Evolutionary conservation across 495 filamentous ascomycete species (phyloP).

Genomic region (Neurospora tetrasperma): DNA sequence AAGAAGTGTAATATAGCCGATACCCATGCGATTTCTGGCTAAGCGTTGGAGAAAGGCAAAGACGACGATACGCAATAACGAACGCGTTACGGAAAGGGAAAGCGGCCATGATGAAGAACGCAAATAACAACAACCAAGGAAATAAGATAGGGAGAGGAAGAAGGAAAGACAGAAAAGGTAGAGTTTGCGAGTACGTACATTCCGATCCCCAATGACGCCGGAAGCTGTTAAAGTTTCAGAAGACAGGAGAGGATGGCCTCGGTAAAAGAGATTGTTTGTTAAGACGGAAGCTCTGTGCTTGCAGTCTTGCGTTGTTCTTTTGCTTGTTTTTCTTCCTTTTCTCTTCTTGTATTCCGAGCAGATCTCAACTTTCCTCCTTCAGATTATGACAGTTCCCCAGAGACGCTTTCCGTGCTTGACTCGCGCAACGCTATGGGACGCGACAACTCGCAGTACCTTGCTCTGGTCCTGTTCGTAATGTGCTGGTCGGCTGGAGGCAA

Average conservation of each 20-base stretch:
- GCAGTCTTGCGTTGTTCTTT: conserved; percentile 1
- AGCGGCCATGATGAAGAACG: conserved; percentile 1
- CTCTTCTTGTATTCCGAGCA: not conserved
- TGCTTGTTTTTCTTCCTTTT: conserved; percentile 2
- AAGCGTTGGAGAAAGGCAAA: not conserved
- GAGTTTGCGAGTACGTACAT: conserved; percentile 20
- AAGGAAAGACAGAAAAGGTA: not conserved
- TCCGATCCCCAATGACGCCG: conserved; percentile 19
- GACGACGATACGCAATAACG: not conserved
- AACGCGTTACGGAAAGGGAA: conserved; percentile 5
- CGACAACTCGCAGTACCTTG: not conserved
- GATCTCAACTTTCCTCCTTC: not conserved
- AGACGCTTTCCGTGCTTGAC: not conserved
- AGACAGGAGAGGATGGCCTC: conserved; percentile 7
- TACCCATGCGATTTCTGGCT: not conserved
- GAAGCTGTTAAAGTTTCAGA: conserved; percentile 12
- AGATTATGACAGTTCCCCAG: not conserved
- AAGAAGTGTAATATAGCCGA: not conserved
- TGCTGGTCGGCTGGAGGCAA: not conserved
- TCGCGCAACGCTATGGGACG: not conserved
- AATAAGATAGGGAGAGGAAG: conserved; percentile 11
- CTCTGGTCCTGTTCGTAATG: not conserved
- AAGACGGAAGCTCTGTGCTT: conserved; percentile 25
- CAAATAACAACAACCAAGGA: conserved; percentile 7
- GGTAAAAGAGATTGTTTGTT: conserved; percentile 14